Conservation (phyloP, 805 yeast species). For the Saturnispora mendoncae region DNA sequence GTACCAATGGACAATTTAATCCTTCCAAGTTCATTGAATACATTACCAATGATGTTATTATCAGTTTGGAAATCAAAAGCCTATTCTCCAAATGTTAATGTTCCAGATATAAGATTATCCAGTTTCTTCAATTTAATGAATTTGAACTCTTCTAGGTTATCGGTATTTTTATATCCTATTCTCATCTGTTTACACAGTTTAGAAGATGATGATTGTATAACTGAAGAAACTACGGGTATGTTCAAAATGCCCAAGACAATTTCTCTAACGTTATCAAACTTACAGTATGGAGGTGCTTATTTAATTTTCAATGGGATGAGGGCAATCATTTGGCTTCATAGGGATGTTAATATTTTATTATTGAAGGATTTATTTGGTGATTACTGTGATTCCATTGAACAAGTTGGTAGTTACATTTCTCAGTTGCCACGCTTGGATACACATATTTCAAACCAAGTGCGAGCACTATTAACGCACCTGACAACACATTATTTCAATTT, state of each 20-base stretch:
- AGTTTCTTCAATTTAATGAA: conserved; percentile 43
- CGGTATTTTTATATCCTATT: conserved; percentile 70
- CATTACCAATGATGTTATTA: conserved; percentile 58
- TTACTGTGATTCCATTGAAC: conserved; percentile 34
- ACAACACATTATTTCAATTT: conserved; percentile 31
- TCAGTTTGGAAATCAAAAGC: conserved; percentile 64
- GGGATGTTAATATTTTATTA: conserved; percentile 55
- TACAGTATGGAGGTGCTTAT: conserved; percentile 67
- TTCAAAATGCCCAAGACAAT: conserved; percentile 43
- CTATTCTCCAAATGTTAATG: conserved; percentile 40
- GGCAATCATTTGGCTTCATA: conserved; percentile 59
- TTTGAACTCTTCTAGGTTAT: conserved; percentile 46
- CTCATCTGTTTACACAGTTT: conserved; percentile 64
- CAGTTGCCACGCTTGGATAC: conserved; percentile 67
- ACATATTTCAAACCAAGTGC: conserved; percentile 56
- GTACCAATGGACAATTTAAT: conserved; percentile 55
- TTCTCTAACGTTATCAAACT: conserved; percentile 34
- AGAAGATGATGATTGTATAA: conserved; percentile 46
- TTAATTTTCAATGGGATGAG: conserved; percentile 60
- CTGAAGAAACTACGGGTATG: conserved; percentile 33
- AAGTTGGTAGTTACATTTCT: conserved; percentile 40
- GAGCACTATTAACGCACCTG: conserved; percentile 52
- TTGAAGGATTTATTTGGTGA: conserved; percentile 68
- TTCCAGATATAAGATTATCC: conserved; percentile 58
- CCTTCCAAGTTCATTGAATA: conserved; percentile 71